phyloP scores from a whole-genome alignment of 306 rosid species.

The Acmispon strigosus region DNA sequence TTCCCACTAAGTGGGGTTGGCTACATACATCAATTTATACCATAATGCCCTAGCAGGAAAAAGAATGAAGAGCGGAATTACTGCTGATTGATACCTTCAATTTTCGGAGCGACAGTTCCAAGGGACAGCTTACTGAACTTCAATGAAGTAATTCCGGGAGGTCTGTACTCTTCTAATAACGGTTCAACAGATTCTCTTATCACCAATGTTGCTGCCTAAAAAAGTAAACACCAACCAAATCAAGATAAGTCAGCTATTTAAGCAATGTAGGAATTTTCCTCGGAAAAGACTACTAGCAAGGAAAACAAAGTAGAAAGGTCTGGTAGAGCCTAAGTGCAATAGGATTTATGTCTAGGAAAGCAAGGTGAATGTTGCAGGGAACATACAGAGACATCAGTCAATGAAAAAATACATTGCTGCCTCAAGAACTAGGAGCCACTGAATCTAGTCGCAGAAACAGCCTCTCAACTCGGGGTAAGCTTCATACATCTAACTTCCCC shows the following conservation, averaged over 20 bases:
- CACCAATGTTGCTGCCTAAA: conserved; percentile 79
- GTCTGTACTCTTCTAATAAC: conserved; percentile 81
- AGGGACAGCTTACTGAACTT: conserved; percentile 90
- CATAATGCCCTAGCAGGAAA: neutral
- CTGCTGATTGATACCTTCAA: conserved; percentile 58
- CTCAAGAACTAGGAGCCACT: neutral
- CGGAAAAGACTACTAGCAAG: neutral
- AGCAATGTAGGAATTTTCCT: neutral
- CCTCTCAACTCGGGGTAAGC: neutral
- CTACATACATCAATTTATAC: neutral
- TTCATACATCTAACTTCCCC: neutral
- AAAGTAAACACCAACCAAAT: conserved; percentile 12
- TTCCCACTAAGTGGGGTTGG: neutral
- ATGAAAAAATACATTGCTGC: neutral
- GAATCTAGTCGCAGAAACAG: neutral
- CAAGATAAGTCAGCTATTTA: conserved; percentile 12
- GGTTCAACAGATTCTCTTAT: conserved; percentile 94
- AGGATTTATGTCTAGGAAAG: neutral
- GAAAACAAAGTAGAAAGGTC: conserved; percentile 10
- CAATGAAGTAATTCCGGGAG: conserved; percentile 81
- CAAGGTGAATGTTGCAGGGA: neutral
- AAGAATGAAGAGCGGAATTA: neutral
- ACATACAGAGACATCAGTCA: neutral
- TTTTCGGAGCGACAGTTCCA: conserved; percentile 86
- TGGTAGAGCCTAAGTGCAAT: neutral